These are phyloP conservation scores for Sarocladium strictum DNA, from an alignment of 2,329 filamentous ascomycete species.

Conservation along the genomic window DNA sequence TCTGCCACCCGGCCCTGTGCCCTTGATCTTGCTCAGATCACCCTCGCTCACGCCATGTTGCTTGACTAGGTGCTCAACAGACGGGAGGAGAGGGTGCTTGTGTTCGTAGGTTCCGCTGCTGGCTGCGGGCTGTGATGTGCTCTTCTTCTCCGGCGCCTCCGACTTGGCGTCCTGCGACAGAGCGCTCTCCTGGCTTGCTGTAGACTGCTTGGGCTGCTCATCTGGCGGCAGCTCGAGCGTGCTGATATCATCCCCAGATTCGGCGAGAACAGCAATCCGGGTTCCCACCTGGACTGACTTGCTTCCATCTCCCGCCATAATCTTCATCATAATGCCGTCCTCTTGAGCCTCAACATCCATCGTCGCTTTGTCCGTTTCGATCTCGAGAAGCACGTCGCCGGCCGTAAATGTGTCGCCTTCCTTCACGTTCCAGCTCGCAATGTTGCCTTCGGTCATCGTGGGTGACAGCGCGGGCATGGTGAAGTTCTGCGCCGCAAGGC, in stretches of 20 bases:
- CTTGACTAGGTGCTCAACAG: constrained; percentile 76
- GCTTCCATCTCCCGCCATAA: constrained; percentile 64
- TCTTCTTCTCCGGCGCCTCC: constrained; percentile 14
- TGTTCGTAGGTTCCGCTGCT: constrained; percentile 53
- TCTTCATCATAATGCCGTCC: constrained; percentile 80
- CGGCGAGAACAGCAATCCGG: constrained; percentile 77
- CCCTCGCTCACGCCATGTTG: constrained; percentile 70
- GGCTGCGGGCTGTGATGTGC: constrained; percentile 20
- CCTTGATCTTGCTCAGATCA: constrained; percentile 74
- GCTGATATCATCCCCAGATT: constrained; percentile 72
- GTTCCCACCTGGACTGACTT: constrained; percentile 74
- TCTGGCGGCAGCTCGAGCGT: constrained; percentile 71
- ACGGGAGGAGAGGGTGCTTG: constrained; percentile 71
- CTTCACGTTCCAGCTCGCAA: constrained; percentile 78
- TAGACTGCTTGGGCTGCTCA: constrained; percentile 39
- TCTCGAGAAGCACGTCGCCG: constrained; percentile 83
- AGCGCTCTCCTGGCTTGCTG: constrained; percentile 18
- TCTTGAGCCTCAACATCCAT: constrained; percentile 95
- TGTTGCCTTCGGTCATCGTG: constrained; percentile 92
- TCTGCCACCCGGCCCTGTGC: constrained; percentile 81
- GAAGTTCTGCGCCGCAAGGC: constrained; percentile 75
- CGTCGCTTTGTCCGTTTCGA: constrained; percentile 89
- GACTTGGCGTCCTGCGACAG: constrained; percentile 26
- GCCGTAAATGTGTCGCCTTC: constrained; percentile 78
- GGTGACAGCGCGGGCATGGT: constrained; percentile 87